Percentiles rank a stretch among this genome's conserved stretches.
Evolutionary conservation across 2,329 filamentous ascomycete species (phyloP).

Genomic region (Mycosphaerella sp.): DNA sequence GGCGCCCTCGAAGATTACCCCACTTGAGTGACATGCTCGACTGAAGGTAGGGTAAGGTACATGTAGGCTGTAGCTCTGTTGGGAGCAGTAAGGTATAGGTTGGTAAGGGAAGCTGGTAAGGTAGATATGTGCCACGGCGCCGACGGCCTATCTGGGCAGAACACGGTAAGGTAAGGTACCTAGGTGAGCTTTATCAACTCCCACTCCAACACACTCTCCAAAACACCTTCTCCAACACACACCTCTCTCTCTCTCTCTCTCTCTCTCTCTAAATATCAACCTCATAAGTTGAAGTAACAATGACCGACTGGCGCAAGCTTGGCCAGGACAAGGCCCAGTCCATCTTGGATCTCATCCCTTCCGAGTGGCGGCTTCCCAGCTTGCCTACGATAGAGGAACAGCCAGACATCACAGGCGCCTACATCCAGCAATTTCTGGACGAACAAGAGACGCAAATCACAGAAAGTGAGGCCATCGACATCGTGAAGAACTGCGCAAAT

Average conservation of each 20-base stretch:
- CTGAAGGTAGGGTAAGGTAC: too few species aligned
- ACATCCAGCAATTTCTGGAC: slow-evolving; percentile 52
- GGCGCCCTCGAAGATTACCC: too few species aligned
- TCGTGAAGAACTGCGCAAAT: slow-evolving; percentile 49
- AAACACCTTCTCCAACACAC: background rate
- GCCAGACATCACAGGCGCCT: slow-evolving; percentile 51
- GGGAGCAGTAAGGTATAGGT: too few species aligned
- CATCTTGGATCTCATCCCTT: slow-evolving; percentile 50
- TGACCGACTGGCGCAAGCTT: slow-evolving; percentile 44
- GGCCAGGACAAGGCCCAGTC: slow-evolving; percentile 51
- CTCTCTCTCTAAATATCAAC: background rate
- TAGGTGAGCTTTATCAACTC: background rate
- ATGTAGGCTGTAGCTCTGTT: too few species aligned
- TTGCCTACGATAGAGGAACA: slow-evolving; percentile 48
- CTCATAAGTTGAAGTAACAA: too few species aligned
- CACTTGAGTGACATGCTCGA: too few species aligned
- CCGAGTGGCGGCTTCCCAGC: slow-evolving; percentile 49
- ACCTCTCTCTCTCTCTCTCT: too few species aligned
- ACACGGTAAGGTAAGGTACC: slow-evolving; percentile 1
- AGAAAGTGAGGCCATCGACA: slow-evolving; percentile 52
- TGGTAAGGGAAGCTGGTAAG: too few species aligned
- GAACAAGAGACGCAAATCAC: slow-evolving; percentile 55
- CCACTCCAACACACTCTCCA: background rate
- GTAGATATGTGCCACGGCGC: too few species aligned
- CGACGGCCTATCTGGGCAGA: slow-evolving; percentile 5